Evolutionary conservation across 1,139 yeast genomes (phyloP).

Genomic region (Suhomyces terraborum): DNA sequence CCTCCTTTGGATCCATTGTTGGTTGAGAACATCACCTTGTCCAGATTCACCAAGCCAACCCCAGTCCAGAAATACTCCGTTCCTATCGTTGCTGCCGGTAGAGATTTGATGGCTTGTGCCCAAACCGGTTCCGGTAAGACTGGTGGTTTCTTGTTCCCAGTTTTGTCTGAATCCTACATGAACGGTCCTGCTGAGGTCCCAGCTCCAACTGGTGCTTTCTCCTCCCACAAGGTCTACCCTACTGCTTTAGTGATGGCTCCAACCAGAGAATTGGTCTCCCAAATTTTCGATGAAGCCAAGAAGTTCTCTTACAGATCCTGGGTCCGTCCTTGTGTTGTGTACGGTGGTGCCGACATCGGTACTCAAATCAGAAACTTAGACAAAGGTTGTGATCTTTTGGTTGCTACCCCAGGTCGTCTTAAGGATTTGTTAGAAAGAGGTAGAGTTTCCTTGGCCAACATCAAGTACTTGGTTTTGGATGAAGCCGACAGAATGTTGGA

Average conservation of each 20-base stretch:
- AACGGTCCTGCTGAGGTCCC: constrained; percentile 81
- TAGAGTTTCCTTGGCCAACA: constrained; percentile 93
- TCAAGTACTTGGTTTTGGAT: constrained; percentile 93
- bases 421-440: constrained; percentile 96
- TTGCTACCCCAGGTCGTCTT: constrained; percentile 98
- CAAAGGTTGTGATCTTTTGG: constrained; percentile 92
- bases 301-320: constrained; percentile 97
- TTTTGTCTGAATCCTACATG: constrained; percentile 84
- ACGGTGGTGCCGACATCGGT: constrained; percentile 99
- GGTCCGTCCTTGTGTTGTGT: constrained; percentile 92
- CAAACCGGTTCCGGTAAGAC: constrained; percentile 99
- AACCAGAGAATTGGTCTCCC: constrained; percentile 98
- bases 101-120: constrained; percentile 99
- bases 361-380: constrained; percentile 93
- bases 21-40: constrained; percentile 81
- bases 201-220: constrained; percentile 56
- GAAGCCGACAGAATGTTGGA: constrained; percentile 97
- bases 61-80: constrained; percentile 99
- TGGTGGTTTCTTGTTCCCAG: constrained; percentile 99
- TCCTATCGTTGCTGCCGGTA: constrained; percentile 91
- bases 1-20: constrained; percentile 91
- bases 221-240: constrained; percentile 82
- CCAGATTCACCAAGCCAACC: constrained; percentile 93
- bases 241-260: constrained; percentile 96
- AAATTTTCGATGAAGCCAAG: constrained; percentile 93